Conservation (phyloP, 108 stramenopile genomes). For the Conticribra weissflogii region DNA sequence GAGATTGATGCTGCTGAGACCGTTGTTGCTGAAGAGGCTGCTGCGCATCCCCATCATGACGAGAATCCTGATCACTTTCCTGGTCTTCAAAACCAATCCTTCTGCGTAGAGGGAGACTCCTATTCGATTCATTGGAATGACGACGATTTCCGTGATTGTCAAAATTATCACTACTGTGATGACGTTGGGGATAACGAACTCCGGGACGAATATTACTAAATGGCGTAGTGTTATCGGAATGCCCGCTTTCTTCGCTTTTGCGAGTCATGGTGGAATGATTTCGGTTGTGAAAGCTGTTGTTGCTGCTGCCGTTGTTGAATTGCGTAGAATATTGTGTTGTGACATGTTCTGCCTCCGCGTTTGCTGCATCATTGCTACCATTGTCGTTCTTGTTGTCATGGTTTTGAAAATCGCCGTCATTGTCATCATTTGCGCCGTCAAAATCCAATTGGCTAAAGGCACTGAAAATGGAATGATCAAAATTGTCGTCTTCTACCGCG, state of each 20-base stretch:
- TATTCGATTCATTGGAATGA: not conserved
- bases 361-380: not conserved
- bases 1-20: not conserved
- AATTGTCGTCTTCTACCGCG: not conserved
- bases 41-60: not conserved
- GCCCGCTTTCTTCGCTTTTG: not conserved
- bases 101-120: not conserved
- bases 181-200: not conserved
- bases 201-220: not conserved
- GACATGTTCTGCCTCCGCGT: not conserved
- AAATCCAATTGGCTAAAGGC: conserved; percentile 14
- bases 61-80: not conserved
- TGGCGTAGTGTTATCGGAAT: not conserved
- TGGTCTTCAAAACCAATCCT: not conserved
- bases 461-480: conserved; percentile 3
- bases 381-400: not conserved
- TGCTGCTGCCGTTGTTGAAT: not conserved
- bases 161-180: no score
- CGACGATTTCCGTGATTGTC: not conserved
- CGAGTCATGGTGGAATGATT: not conserved
- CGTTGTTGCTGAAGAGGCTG: not conserved
- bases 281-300: no score
- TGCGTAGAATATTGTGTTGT: no score
- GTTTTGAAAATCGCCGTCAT: conserved; percentile 3
- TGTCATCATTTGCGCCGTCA: conserved; percentile 9